Percentiles rank a stretch among this genome's conserved stretches.
These are phyloP conservation scores for Cladobotryum protrusum DNA, from an alignment of 2,329 filamentous ascomycete species.

Conservation along the genomic window DNA sequence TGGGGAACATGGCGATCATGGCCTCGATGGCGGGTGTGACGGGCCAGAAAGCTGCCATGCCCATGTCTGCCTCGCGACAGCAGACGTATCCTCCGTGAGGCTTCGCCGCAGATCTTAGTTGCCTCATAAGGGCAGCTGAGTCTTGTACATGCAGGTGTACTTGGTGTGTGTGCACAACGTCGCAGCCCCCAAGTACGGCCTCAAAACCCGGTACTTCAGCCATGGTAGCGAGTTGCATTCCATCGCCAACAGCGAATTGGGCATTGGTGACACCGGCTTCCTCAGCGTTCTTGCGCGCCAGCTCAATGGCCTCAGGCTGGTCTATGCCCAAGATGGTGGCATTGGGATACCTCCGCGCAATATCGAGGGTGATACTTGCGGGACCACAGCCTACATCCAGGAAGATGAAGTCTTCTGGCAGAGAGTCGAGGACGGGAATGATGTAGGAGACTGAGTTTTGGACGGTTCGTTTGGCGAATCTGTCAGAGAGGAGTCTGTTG, in stretches of 20 bases:
- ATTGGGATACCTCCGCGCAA: not conserved
- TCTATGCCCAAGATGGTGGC: not conserved
- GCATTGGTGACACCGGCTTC: not conserved
- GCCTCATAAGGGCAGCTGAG: not conserved
- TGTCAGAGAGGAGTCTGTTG: not conserved
- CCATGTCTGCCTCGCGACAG: not conserved
- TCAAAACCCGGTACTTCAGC: not conserved
- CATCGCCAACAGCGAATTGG: not conserved
- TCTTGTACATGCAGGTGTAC: not conserved
- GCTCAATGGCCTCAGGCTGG: not conserved
- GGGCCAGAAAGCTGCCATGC: not conserved
- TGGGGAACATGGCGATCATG: not conserved
- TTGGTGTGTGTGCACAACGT: not conserved
- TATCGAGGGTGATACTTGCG: not conserved
- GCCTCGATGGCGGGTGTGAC: not conserved
- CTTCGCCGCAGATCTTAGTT: not conserved
- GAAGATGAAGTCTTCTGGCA: not conserved
- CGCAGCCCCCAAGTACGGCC: not conserved
- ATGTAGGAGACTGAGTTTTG: not conserved
- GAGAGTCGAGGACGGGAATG: not conserved
- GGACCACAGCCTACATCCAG: not conserved
- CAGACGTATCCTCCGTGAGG: not conserved
- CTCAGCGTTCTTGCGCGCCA: not conserved
- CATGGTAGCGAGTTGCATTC: not conserved
- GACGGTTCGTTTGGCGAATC: not conserved